Base-by-base conservation (phyloP, 2,329 filamentous ascomycete genomes). In the Colletotrichum godetiae region DNA sequence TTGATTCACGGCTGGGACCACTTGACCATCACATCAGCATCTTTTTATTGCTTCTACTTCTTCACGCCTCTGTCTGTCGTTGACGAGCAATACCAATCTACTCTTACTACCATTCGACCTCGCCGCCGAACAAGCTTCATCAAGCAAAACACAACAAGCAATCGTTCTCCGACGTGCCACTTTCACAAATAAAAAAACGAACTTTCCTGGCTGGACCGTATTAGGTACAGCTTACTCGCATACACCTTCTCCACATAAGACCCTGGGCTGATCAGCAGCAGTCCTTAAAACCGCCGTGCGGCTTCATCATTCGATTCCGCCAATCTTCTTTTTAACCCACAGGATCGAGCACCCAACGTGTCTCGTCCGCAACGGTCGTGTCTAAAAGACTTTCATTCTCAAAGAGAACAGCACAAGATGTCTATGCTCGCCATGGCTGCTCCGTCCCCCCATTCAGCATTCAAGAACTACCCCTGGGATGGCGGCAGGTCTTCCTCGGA, bases 391-490 rank as follows among this genome's bases (percentile, higher is more conserved):
- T 74, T 77, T 74, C 76, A 75, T 67, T 75, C 66, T 24, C 75
- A 74, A 57, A 71, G 58, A 75, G 76, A 77, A 72, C 76, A 75
- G 65, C 73, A 78, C 79, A 87, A 84, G 55, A 88, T 88, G 86
- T 87, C 86, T 78, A 85, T 85, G 78, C 82, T 88, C 76, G 83
- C 86, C 74, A 88, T 87, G 81, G 79, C 85, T 74, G 80, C 83
- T 64, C 81, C 85, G 15, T 79, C 84, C 65, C 79, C 83, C 49
- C 82, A 85, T 74, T 78, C 83, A 63, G 80, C 80, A 42, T 87
- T 86, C 76, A 80, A 80, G 74, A 82, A 85, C 37, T 81, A 81
- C 42, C 76, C 80, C 22, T 87, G 84, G 85, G 82, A 84, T 65
- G 78, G 81, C 37, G 71, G 78, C 74, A 79, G 82, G 65, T 77